A percentile compares a stretch with the other conserved stretches of the same genome.
Evolutionary conservation across 2,329 filamentous ascomycete genomes (phyloP).

Genomic region (Elsinoe necatrix): DNA sequence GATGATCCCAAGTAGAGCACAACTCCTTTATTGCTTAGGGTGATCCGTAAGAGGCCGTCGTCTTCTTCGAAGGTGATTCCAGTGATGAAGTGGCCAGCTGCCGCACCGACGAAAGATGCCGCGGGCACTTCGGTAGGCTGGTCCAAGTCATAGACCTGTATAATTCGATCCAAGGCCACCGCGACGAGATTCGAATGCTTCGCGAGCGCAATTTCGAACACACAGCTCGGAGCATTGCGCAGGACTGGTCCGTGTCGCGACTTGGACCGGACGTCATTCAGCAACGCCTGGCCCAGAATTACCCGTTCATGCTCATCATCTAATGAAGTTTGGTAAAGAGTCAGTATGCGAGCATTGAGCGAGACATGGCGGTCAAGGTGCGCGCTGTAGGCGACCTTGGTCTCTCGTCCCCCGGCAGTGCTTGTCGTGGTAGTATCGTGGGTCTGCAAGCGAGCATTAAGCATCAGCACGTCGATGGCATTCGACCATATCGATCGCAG

Average conservation of each 20-base stretch:
- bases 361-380: background rate
- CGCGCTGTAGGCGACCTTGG: background rate
- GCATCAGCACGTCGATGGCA: background rate
- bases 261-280: constrained; percentile 25
- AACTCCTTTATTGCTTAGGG: constrained; percentile 27
- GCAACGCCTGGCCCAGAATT: constrained; percentile 9
- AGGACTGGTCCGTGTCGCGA: constrained; percentile 18
- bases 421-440: background rate
- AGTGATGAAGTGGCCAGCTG: constrained; percentile 29
- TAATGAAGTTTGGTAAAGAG: background rate
- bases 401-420: background rate
- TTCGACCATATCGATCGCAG: background rate
- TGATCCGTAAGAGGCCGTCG: constrained; percentile 27
- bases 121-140: constrained; percentile 26
- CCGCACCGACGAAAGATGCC: constrained; percentile 26
- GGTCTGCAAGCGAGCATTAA: background rate
- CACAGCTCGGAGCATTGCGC: constrained; percentile 26
- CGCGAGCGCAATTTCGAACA: constrained; percentile 27
- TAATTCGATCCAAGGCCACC: constrained; percentile 28
- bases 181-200: constrained; percentile 27
- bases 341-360: constrained; percentile 2
- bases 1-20: constrained; percentile 31
- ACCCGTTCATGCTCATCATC: too few relatives aligned
- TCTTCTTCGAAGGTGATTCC: constrained; percentile 29
- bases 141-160: constrained; percentile 30